Evolutionary conservation across 140 eudicot genomes (phyloP), one percentile per base, ranked within the genome.

Genomic region (Senecio squalidus): DNA sequence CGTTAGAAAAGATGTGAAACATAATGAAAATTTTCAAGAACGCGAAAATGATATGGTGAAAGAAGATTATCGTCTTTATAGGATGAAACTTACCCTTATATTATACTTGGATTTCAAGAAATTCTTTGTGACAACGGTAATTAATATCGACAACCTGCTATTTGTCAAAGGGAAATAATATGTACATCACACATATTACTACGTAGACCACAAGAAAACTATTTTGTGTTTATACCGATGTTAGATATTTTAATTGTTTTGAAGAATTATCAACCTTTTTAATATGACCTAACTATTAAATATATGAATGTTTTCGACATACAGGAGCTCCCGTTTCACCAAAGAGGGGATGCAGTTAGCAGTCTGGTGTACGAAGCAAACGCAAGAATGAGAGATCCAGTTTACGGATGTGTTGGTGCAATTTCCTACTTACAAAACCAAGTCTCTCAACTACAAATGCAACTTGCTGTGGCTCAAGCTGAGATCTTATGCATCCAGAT

Each of bases 391-490:
- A 51, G 94, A 62, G 97, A 90, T 76, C 97, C 97, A 0, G 97
- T 90, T 11, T 90, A 90, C 58, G 97, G 97, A 6, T 90, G 97
- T 55, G 97, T 90, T 2, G 97, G 97, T n/a, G 97, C 97, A 34
- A 90, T 90, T 17, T 85, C 97, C 9, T 85, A 69, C 57, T 55
- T 90, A 49, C 97, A 90, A 63, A 83, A 80, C 30, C 95, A 90
- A 73, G 97, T 90, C 11, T 85, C 94, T 0, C 90, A 90, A 71
- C 73, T 90, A 18, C 94, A 90, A 69, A 90, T 82, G 97, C 97
- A 90, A 50, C 78, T 90, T 14, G 95, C 97, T 0, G 82, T 90
- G 3, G 97, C 97, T 58, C 97, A 90, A 74, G 94, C 97, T 5
- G 97, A 90, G 85, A 90, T 90, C 36, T 52, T 82, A 5, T 82